Base-by-base conservation (phyloP, 257 asterid species). In the Nicotiana noctiflora region DNA sequence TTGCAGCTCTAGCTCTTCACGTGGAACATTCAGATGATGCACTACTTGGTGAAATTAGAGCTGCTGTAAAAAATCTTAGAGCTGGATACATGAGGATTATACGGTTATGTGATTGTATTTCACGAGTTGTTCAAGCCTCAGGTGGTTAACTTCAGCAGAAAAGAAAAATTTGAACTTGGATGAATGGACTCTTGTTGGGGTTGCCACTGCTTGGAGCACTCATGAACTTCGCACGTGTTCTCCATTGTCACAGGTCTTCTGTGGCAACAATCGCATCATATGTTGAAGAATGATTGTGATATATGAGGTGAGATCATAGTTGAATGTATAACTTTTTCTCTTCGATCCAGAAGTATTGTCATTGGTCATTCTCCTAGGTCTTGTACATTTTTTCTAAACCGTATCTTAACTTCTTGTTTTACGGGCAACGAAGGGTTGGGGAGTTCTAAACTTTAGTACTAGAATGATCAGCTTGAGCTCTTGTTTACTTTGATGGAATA, bases 31-130 rank as follows among this genome's bases (percentile, higher is more conserved):
- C 75, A 29, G 79, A 83, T 57, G 83, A 77, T 67, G 80, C 83
- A 10, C 32, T 85, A 65, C 44, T 84, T 9, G 85, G 82, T 76
- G 90, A 90, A 78, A 86, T 94, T 55, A 77, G 81, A 79, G 85
- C 76, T 59, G 87, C 88, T 23, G 74, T 87, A 21, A 90, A 87
- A 85, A 87, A 78, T 46, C 88, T 93, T 46, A 83, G 83, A 85
- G 79, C 83, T 34, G 97, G 98, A 19, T 85, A 90, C 89, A 83
- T 53, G 88, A 93, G 98, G 87, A 87, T 93, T 81, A 67, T 93
- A 61, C 87, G 89, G 55, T 82, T 93, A 21, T 93, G 95, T 86
- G 82, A 81, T 77, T 84, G 93, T 75, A 84, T 90, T 19, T 87
- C 93, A 46, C 84, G 79, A 76, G 88, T 84, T 75, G 82, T 94